phyloP scores from a whole-genome alignment of 2,329 filamentous ascomycete species.

The Clarireedia sp. region DNA sequence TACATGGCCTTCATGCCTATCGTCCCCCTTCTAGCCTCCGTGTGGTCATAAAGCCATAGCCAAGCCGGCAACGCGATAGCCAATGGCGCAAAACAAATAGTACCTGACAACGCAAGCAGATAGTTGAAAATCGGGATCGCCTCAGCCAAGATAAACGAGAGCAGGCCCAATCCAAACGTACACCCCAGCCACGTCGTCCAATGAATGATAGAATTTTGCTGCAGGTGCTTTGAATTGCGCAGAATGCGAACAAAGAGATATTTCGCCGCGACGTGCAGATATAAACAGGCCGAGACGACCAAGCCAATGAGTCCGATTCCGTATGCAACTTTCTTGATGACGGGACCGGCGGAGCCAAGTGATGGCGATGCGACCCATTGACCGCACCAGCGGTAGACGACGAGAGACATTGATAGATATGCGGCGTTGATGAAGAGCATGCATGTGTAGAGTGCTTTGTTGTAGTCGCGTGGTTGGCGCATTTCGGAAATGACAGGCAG shows the following conservation, averaged over 20 bases:
- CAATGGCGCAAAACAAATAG: conserved; percentile 1
- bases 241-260: conserved; percentile 49
- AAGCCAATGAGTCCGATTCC: conserved; percentile 50
- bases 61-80: background rate
- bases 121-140: conserved; percentile 48
- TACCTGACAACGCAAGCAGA: conserved; percentile 1
- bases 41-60: background rate
- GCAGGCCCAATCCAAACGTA: conserved; percentile 34
- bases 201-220: conserved; percentile 42
- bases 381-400: conserved; percentile 35
- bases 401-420: conserved; percentile 39
- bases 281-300: conserved; percentile 35
- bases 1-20: conserved; percentile 1
- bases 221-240: conserved; percentile 42
- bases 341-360: conserved; percentile 50
- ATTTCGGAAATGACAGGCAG: conserved; percentile 60
- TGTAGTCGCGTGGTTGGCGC: conserved; percentile 49
- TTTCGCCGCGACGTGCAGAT: conserved; percentile 43
- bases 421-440: conserved; percentile 28
- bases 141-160: conserved; percentile 44
- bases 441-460: conserved; percentile 46
- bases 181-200: conserved; percentile 44
- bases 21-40: background rate
- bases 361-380: conserved; percentile 55
- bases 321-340: conserved; percentile 54